Evolutionary conservation across 2,329 filamentous ascomycete genomes (phyloP), one percentile per base, ranked within the genome.

Genomic region (Sporothrix sp.): DNA sequence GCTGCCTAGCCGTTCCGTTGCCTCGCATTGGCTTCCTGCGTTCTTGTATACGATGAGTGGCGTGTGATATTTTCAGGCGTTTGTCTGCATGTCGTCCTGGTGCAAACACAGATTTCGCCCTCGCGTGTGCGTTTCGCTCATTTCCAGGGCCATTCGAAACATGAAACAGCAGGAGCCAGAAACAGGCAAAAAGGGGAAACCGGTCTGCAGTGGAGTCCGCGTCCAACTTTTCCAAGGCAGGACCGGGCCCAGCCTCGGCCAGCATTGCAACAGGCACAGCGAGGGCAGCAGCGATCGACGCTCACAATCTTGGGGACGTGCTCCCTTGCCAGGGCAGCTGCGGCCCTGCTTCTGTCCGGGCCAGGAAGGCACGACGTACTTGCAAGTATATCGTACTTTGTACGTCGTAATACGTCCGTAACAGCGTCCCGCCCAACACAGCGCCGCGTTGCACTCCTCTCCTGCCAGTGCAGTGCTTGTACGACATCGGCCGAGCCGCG

Each of bases 201-300:
- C 4, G 30, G 16, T 28, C 18, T 30, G 42, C 25, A 28, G 25
- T 28, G 25, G 25, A 28, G 25, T 28, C 25, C 25, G 25, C 25
- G 5, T 28, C 25, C 25, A 28, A 10, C 10, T 35, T 38, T 35
- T 36, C 38, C 32, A 50, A 50, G 33, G 48, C 37, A 28, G 28
- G 25, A 28, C 5, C 6, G 25, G 6, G 10, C 5, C 6, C 5
- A 28, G 39, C n/a, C 39, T 42, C 23, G 39, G 23, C n/a, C 27
- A 23, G 23, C 37, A 20, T n/a, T n/a, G 23, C 21, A 14, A 27
- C 37, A n/a, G 21, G 21, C 3, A 32, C 25, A 43, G 27, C 20
- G 10, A 27, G 40, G 30, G n/a, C 44, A 47, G 44, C 9, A 37
- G 33, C 35, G 45, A 48, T 48, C 45, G 45, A n/a, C 45, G 35